Conservation (phyloP, 208 protist species). For the Leishmania aethiopica region DNA sequence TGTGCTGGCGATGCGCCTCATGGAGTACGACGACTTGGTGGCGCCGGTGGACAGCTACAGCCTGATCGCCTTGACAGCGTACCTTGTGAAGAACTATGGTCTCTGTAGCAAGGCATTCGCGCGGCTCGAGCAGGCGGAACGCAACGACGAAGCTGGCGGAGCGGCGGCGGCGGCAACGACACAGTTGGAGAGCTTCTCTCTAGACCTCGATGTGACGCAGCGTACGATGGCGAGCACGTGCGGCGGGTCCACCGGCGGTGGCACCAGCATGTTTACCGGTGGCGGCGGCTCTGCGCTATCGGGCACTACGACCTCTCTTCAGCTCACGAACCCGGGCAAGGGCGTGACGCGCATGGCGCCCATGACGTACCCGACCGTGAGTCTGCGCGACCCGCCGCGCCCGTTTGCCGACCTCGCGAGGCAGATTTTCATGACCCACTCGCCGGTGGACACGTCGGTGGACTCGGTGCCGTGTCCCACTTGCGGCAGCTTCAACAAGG, state of each 20-base stretch:
- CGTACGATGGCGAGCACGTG: conserved; percentile 53
- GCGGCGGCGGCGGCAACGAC: conserved; percentile 13
- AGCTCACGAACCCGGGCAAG: conserved; percentile 80
- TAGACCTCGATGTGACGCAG: conserved; percentile 81
- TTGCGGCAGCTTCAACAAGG: conserved; percentile 89
- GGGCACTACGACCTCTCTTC: conserved; percentile 75
- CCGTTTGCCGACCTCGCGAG: conserved; percentile 92
- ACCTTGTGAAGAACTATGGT: conserved; percentile 91
- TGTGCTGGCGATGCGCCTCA: conserved; percentile 90
- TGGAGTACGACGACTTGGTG: conserved; percentile 95
- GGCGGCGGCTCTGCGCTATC: conserved; percentile 48
- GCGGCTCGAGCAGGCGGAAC: conserved; percentile 92
- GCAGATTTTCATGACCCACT: conserved; percentile 91
- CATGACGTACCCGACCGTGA: conserved; percentile 82
- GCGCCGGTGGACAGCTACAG: conserved; percentile 91
- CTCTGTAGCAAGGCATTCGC: conserved; percentile 96
- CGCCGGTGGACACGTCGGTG: conserved; percentile 80
- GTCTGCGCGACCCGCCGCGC: conserved; percentile 57
- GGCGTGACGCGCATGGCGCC: conserved; percentile 34
- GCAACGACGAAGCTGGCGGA: conserved; percentile 52
- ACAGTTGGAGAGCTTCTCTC: conserved; percentile 72
- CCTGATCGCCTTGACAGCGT: conserved; percentile 94
- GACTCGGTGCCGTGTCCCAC: conserved; percentile 77
- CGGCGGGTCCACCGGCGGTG: conserved; percentile 21
- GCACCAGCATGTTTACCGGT: conserved; percentile 12